Base-by-base conservation (phyloP, 352 stramenopile species). In the Pythium grandisporangium region DNA sequence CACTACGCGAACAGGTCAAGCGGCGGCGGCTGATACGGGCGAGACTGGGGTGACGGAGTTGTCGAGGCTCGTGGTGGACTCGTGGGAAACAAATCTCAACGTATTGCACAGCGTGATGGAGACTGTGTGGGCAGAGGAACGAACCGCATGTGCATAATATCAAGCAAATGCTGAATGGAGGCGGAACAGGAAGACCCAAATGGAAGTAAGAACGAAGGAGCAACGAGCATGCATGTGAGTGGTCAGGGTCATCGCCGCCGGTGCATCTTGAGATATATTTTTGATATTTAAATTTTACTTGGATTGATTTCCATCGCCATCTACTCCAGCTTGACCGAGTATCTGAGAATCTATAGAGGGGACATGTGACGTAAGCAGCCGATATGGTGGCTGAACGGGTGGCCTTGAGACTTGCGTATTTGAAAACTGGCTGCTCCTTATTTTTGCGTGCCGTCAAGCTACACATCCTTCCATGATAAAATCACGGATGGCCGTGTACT, bases 81-180 rank as follows among this genome's bases (percentile, higher is more conserved):
- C 65, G 11, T 81, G 77, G 33, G 51, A 66, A 16, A 54, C 51
- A n/a, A 76, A 63, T 27, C 53, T 75, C 4, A 58, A 56, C 3
- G 47, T 70, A 34, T 35, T 74, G 45, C 54, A 59, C n/a, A n/a
- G n/a, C n/a, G n/a, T n/a, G n/a, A n/a, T n/a, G n/a, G n/a, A n/a
- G n/a, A n/a, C n/a, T n/a, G n/a, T n/a, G n/a, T n/a, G n/a, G n/a
- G n/a, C n/a, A n/a, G n/a, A n/a, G n/a, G n/a, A n/a, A n/a, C n/a
- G n/a, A n/a, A n/a, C n/a, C n/a, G n/a, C n/a, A n/a, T n/a, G n/a
- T n/a, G n/a, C 58, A 71, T 35, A 50, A 64, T 40, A 60, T 71
- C 24, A 51, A 71, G 30, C 61, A 58, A 24, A 51, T 71, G 13
- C 32, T 76, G 10, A 35, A n/a, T n/a, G n/a, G 30, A 11, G 47